A percentile compares a stretch with the other conserved stretches of the same genome.
phyloP scores from a whole-genome alignment of 164 flowering plant genomes.

The Aristolochia fimbriata region DNA sequence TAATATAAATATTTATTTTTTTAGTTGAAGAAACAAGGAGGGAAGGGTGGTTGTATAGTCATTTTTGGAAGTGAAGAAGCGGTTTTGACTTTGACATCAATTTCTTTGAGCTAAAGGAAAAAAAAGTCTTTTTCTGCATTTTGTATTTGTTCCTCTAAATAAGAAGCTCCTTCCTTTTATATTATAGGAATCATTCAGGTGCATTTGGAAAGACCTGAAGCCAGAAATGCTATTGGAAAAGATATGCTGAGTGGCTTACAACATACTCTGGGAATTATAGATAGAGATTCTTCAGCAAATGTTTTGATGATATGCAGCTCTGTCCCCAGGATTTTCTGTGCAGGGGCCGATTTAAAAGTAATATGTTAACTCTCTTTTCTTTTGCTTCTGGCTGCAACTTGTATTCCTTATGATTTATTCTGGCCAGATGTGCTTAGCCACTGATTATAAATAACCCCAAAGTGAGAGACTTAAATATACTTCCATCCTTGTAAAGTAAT shows the following conservation, averaged over 20 bases:
- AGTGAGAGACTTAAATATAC: neutral
- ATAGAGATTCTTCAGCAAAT: conserved; percentile 44
- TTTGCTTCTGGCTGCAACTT: neutral
- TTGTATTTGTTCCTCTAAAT: neutral
- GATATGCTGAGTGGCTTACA: conserved; percentile 67
- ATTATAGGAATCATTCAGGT: conserved; percentile 74
- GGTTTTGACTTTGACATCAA: neutral
- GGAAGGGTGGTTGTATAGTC: neutral
- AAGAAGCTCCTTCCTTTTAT: neutral
- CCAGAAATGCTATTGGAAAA: conserved; percentile 72
- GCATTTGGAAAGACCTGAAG: conserved; percentile 64
- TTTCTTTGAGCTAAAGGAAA: too few relatives aligned
- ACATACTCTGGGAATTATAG: conserved; percentile 35
- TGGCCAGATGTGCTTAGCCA: neutral
- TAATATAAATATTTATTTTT: neutral
- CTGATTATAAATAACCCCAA: neutral
- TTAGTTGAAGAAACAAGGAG: neutral
- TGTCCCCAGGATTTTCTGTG: conserved; percentile 81
- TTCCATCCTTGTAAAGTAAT: too few relatives aligned
- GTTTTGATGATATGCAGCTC: conserved; percentile 64
- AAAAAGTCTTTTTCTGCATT: neutral
- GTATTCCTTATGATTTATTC: neutral
- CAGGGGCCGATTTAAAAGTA: conserved; percentile 98
- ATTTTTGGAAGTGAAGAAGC: neutral
- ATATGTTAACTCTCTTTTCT: neutral